Evolutionary conservation across 768 basidiomycete species (phyloP).

Genomic region (Xanthoconium purpureum): DNA sequence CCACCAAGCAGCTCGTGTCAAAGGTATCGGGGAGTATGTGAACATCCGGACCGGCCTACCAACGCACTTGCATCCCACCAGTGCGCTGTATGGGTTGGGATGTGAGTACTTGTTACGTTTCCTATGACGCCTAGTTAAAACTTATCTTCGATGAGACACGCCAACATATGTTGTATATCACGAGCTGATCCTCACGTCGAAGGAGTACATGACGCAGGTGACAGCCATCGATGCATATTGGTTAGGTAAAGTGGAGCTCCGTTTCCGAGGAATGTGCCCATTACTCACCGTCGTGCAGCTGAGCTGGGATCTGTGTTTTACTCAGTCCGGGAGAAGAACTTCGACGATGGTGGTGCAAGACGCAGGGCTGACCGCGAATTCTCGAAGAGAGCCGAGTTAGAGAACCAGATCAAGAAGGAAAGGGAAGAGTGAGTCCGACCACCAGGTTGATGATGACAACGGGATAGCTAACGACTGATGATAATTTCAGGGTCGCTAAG

Average conservation of each 20-base stretch:
- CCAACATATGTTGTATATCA: conserved; percentile 98
- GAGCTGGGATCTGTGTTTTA: conserved; percentile 96
- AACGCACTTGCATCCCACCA: conserved; percentile 95
- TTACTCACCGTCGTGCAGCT: conserved; percentile 44
- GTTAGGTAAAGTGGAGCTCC: conserved; percentile 61
- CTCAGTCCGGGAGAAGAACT: conserved; percentile 97
- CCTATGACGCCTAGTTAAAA: not conserved
- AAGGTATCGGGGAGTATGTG: conserved; percentile 98
- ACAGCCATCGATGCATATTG: conserved; percentile 97
- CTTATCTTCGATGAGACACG: conserved; percentile 56
- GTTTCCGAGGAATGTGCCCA: not conserved
- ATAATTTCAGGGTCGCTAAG: conserved; percentile 50
- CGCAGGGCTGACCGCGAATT: conserved; percentile 85
- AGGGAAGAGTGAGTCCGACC: conserved; percentile 55
- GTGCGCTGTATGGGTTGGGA: conserved; percentile 92
- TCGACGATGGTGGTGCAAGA: conserved; percentile 81
- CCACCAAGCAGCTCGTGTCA: conserved; percentile 96
- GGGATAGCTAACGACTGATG: conserved; percentile 5
- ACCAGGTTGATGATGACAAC: not conserved
- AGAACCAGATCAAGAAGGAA: conserved; percentile 85
- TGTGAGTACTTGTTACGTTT: conserved; percentile 50
- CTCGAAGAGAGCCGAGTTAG: conserved; percentile 85
- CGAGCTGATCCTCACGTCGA: conserved; percentile 91
- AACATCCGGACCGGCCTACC: conserved; percentile 94
- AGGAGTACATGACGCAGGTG: conserved; percentile 99